Conservation (phyloP, 2,329 filamentous ascomycete species). For the Pseudopyrenochaeta lycopersici region DNA sequence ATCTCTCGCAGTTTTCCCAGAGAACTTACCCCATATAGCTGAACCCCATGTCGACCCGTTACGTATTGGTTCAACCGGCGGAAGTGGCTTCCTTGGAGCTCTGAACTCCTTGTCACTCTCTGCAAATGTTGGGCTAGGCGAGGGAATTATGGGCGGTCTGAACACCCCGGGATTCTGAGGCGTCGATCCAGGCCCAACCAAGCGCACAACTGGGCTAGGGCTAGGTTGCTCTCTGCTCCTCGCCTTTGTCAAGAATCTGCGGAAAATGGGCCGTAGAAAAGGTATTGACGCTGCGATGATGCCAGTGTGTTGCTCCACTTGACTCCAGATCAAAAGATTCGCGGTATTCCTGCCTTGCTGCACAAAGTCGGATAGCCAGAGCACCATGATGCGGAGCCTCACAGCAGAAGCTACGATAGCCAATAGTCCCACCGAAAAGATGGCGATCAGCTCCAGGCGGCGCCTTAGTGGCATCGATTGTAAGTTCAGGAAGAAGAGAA, state of each 20-base stretch:
- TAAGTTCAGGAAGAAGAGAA: constrained; percentile 55
- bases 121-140: constrained; percentile 27
- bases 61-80: constrained; percentile 22
- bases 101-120: constrained; percentile 22
- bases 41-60: constrained; percentile 14
- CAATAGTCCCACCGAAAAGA: constrained; percentile 44
- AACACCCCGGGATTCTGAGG: constrained; percentile 14
- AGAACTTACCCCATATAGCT: constrained; percentile 13
- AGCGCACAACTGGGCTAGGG: constrained; percentile 15
- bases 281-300: constrained; percentile 45
- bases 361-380: constrained; percentile 35
- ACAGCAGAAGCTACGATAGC: constrained; percentile 42
- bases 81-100: constrained; percentile 16
- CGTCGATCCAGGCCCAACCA: constrained; percentile 14
- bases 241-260: constrained; percentile 16
- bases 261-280: constrained; percentile 37
- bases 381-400: constrained; percentile 33
- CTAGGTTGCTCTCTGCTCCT: constrained; percentile 19
- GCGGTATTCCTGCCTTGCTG: constrained; percentile 22
- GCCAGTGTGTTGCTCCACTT: constrained; percentile 43
- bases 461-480: constrained; percentile 55
- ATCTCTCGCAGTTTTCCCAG: neutral
- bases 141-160: constrained; percentile 35
- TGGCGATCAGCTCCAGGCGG: constrained; percentile 58
- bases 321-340: constrained; percentile 41